phyloP scores from a whole-genome alignment of 2,329 filamentous ascomycete species.

The Fonsecaea multimorphosa region DNA sequence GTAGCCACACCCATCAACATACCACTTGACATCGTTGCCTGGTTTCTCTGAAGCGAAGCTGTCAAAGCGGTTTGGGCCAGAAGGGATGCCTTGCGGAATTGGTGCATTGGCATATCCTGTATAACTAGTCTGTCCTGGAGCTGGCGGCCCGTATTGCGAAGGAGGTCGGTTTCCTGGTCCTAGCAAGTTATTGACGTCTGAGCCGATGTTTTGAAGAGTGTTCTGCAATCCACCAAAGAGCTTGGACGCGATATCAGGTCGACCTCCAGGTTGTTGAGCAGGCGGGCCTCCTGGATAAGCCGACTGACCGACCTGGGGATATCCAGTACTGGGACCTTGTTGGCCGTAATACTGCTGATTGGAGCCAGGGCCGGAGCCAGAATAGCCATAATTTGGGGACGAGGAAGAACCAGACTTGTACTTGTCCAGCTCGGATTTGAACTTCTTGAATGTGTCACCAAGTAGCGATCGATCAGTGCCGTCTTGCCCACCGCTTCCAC shows the following conservation, averaged over 20 bases:
- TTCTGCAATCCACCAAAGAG: constrained; percentile 59
- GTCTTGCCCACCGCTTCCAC: constrained; percentile 43
- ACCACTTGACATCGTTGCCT: constrained; percentile 79
- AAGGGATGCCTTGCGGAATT: constrained; percentile 7
- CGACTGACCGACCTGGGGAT: constrained; percentile 21
- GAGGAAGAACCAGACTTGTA: constrained; percentile 31
- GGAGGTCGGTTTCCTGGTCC: constrained; percentile 44
- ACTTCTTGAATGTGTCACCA: constrained; percentile 58
- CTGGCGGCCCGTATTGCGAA: constrained; percentile 37
- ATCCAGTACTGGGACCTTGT: constrained; percentile 27
- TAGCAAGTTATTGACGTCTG: constrained; percentile 53
- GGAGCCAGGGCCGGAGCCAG: constrained; percentile 41
- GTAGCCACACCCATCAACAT: constrained; percentile 79
- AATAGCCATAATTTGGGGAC: constrained; percentile 36
- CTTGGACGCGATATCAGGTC: constrained; percentile 44
- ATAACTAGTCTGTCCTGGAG: constrained; percentile 24
- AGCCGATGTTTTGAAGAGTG: constrained; percentile 55
- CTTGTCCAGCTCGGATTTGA: constrained; percentile 48
- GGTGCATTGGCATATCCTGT: constrained; percentile 22
- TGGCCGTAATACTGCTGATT: constrained; percentile 32
- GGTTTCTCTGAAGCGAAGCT: constrained; percentile 73
- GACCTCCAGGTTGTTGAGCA: constrained; percentile 28
- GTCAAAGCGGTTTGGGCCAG: constrained; percentile 53
- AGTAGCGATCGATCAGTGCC: constrained; percentile 59
- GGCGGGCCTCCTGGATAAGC: constrained; percentile 38